Percentiles rank a stretch among this genome's conserved stretches.
Evolutionary conservation across 2,329 filamentous ascomycete species (phyloP).

Genomic region (Hysterium pulicare): DNA sequence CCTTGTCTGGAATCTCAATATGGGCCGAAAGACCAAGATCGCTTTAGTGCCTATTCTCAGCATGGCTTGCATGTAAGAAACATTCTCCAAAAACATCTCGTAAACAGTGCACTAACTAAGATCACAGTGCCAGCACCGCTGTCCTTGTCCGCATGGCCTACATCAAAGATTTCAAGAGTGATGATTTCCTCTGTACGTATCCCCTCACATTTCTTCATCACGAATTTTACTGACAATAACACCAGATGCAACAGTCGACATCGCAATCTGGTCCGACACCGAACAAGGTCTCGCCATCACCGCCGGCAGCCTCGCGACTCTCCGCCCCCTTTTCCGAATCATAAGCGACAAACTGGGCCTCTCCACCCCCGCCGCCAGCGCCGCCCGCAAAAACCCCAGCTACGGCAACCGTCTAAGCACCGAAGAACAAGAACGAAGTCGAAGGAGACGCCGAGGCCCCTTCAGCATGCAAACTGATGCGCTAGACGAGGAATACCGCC

Average conservation of each 20-base stretch:
- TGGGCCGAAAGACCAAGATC: slow-evolving; percentile 47
- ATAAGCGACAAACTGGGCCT: slow-evolving; percentile 21
- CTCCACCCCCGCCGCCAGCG: too few species aligned
- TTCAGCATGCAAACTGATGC: slow-evolving; percentile 22
- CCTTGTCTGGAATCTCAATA: slow-evolving; percentile 51
- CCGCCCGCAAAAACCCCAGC: too few species aligned
- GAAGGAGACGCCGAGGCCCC: slow-evolving; percentile 16
- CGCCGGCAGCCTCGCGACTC: slow-evolving; percentile 34
- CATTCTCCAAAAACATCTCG: background rate
- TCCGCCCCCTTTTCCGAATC: slow-evolving; percentile 32
- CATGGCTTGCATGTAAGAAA: slow-evolving; percentile 49
- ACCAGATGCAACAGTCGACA: slow-evolving; percentile 27
- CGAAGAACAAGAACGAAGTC: too few species aligned
- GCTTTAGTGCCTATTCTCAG: slow-evolving; percentile 48
- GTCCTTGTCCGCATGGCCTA: slow-evolving; percentile 34
- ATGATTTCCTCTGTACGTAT: slow-evolving; percentile 28
- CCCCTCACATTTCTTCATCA: background rate
- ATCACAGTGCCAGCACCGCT: slow-evolving; percentile 29
- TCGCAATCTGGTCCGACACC: slow-evolving; percentile 37
- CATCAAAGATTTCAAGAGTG: slow-evolving; percentile 31
- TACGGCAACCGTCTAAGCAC: too few species aligned
- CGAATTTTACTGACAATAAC: too few species aligned
- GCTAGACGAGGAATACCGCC: slow-evolving; percentile 20
- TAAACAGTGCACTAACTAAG: background rate
- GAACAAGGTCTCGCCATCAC: slow-evolving; percentile 38